Conservation (phyloP, 352 stramenopile genomes). For the Globisporangium mamillatum region DNA sequence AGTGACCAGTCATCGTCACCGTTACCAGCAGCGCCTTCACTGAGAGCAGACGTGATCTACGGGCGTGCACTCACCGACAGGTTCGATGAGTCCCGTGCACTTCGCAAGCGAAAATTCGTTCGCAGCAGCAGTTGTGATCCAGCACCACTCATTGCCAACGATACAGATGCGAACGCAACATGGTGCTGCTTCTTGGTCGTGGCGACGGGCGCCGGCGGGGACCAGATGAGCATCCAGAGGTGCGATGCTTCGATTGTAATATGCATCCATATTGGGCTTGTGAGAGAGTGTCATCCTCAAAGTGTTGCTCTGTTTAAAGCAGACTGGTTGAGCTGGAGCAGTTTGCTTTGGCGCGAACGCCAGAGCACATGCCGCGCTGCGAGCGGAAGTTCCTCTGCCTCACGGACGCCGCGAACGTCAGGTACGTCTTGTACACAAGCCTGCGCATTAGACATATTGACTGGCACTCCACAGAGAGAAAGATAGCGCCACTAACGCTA, state of each 20-base stretch:
- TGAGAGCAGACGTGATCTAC: constrained; percentile 23
- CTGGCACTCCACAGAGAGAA: not conserved
- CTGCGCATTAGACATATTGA: not conserved
- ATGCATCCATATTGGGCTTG: not conserved
- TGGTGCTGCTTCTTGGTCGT: constrained; percentile 41
- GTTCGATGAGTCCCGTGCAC: constrained; percentile 39
- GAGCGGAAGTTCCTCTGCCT: constrained; percentile 44
- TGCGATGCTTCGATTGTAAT: constrained; percentile 2
- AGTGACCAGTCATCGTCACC: not conserved
- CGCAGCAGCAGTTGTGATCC: constrained; percentile 26
- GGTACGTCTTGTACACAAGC: constrained; percentile 22
- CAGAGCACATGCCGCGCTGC: not conserved
- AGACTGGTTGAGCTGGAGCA: constrained; percentile 41
- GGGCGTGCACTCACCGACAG: constrained; percentile 21
- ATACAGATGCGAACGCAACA: constrained; percentile 10
- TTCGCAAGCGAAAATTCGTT: constrained; percentile 42
- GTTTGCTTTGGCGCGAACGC: constrained; percentile 22
- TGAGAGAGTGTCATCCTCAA: not conserved
- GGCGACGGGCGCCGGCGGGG: constrained; percentile 14
- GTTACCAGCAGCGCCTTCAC: constrained; percentile 2
- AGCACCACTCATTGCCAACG: not conserved
- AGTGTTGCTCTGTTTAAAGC: not conserved
- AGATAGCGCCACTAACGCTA: not conserved
- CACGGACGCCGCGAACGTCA: constrained; percentile 47
- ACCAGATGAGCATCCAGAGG: constrained; percentile 38